Percentiles rank a stretch among this genome's conserved stretches.
Conservation (phyloP, 495 filamentous ascomycete species). For the Neurospora sp. region DNA sequence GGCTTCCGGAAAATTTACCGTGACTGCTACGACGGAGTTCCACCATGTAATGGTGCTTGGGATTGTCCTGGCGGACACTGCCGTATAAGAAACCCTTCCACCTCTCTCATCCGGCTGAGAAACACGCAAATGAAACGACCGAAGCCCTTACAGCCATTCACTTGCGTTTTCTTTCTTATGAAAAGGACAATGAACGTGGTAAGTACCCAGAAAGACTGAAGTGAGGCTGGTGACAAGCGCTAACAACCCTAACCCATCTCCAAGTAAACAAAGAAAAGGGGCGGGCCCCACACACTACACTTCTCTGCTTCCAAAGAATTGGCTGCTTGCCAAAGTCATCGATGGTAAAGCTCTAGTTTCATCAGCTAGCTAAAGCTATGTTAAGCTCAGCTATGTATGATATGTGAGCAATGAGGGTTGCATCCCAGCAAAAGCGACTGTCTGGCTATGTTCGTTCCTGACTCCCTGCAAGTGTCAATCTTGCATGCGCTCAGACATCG, state of each 20-base stretch:
- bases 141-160: background rate
- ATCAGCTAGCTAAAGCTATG: background rate
- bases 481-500: background rate
- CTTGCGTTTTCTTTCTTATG: background rate
- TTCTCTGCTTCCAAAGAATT: background rate
- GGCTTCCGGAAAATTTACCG: background rate
- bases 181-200: background rate
- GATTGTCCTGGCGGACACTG: background rate
- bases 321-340: background rate
- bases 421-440: background rate
- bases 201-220: background rate
- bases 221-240: background rate
- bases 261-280: background rate
- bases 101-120: background rate
- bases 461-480: background rate
- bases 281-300: background rate
- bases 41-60: background rate
- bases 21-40: background rate
- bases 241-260: background rate
- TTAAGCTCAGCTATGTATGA: background rate
- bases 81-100: background rate
- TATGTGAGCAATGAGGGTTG: background rate
- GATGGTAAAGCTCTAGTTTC: background rate
- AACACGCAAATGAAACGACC: background rate
- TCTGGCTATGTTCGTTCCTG: background rate